phyloP scores from a whole-genome alignment of 1,284 basidiomycete genomes.

The Cryptococcus neoformans region DNA sequence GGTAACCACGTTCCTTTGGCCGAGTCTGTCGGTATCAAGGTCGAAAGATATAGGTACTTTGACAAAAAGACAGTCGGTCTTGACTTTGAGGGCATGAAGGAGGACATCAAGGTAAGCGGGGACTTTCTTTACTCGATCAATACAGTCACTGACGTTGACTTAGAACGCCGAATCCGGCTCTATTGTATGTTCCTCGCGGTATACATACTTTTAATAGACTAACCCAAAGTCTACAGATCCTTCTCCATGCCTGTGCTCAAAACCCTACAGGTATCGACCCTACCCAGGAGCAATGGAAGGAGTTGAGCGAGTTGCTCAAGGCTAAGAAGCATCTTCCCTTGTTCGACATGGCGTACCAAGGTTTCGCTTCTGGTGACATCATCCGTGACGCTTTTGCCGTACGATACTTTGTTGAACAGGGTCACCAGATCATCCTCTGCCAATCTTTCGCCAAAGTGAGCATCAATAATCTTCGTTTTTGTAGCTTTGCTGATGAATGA shows the following conservation, averaged over 20 bases:
- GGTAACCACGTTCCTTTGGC: conserved; percentile 89
- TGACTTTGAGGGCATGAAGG: conserved; percentile 87
- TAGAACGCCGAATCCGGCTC: conserved; percentile 52
- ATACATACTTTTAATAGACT: neutral
- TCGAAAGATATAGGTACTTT: conserved; percentile 87
- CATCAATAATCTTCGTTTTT: conserved; percentile 29
- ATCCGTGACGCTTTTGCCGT: conserved; percentile 91
- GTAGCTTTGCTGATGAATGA: neutral
- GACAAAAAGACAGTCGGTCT: conserved; percentile 90
- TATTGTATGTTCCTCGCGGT: conserved; percentile 31
- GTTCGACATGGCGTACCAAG: conserved; percentile 82
- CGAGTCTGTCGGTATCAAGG: conserved; percentile 85
- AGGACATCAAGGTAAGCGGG: conserved; percentile 66
- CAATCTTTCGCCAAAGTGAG: conserved; percentile 88
- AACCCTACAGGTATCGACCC: conserved; percentile 99
- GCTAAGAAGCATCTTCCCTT: conserved; percentile 56
- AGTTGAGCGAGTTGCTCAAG: conserved; percentile 82
- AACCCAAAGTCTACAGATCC: conserved; percentile 30
- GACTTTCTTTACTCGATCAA: neutral
- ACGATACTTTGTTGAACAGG: conserved; percentile 86
- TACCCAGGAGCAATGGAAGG: conserved; percentile 87
- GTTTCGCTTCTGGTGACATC: conserved; percentile 87
- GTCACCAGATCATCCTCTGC: conserved; percentile 78
- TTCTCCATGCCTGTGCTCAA: conserved; percentile 65
- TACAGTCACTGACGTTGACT: neutral